Evolutionary conservation across 371 early-diverging fungal genomes (phyloP).

Genomic region (Paraphysoderma sedebokerense): DNA sequence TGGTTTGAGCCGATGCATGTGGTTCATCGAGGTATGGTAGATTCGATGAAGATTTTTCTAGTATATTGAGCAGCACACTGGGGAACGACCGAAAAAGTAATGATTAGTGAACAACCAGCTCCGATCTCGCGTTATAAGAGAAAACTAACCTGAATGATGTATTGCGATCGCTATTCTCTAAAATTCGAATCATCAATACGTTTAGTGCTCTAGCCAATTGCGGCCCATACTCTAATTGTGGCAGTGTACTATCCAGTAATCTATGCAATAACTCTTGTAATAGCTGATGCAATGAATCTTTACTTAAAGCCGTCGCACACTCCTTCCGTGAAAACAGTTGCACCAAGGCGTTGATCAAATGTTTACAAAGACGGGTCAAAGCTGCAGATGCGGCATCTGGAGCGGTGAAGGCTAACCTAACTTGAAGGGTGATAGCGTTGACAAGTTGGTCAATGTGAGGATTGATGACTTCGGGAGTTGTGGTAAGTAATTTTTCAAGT

Average conservation of each 20-base stretch:
- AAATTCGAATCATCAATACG: slow-evolving; percentile 64
- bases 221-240: slow-evolving; percentile 36
- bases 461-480: slow-evolving; percentile 27
- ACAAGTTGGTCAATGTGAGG: slow-evolving; percentile 48
- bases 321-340: slow-evolving; percentile 48
- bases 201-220: slow-evolving; percentile 63
- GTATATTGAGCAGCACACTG: too few relatives aligned
- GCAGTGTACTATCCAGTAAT: slow-evolving; percentile 54
- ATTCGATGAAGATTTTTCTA: too few relatives aligned
- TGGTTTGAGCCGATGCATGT: too few relatives aligned
- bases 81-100: too few relatives aligned
- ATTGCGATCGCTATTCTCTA: slow-evolving; percentile 68
- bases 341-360: slow-evolving; percentile 56
- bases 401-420: slow-evolving; percentile 52
- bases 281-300: slow-evolving; percentile 40
- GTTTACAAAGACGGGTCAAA: slow-evolving; percentile 40
- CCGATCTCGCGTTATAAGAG: too few relatives aligned
- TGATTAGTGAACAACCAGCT: too few relatives aligned
- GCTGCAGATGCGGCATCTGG: slow-evolving; percentile 17
- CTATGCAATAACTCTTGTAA: slow-evolving; percentile 57
- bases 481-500: slow-evolving; percentile 43
- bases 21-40: too few relatives aligned
- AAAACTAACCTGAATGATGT: slow-evolving; percentile 41
- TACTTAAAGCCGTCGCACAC: slow-evolving; percentile 38
- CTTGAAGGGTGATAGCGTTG: slow-evolving; percentile 55